A percentile compares a stretch with the other conserved stretches of the same genome.
Evolutionary conservation across 2,329 filamentous ascomycete species (phyloP).

Genomic region (Lecanicillium sp.): DNA sequence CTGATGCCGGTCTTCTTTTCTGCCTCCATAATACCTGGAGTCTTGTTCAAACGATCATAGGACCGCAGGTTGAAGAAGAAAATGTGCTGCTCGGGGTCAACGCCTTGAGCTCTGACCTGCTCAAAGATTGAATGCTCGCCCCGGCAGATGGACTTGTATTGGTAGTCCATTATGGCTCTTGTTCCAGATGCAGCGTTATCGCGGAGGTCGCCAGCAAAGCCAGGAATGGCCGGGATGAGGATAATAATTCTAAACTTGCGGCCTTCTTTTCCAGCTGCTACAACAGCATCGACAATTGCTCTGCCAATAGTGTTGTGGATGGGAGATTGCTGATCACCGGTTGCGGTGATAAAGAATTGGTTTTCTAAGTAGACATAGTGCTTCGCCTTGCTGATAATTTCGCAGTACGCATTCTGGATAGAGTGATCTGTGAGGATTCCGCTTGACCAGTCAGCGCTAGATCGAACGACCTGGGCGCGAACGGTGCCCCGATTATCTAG

Average conservation of each 20-base stretch:
- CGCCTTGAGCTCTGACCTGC: conserved; percentile 61
- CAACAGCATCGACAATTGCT: conserved; percentile 84
- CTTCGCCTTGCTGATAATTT: conserved; percentile 77
- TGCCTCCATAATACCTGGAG: conserved; percentile 60
- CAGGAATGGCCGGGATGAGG: conserved; percentile 83
- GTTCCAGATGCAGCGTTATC: conserved; percentile 79
- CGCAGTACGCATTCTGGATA: conserved; percentile 79
- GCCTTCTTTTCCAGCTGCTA: conserved; percentile 70
- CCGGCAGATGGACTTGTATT: conserved; percentile 91
- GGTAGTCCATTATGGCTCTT: conserved; percentile 95
- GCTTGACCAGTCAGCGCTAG: conserved; percentile 87
- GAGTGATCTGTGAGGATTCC: conserved; percentile 78
- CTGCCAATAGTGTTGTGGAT: conserved; percentile 82
- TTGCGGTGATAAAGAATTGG: conserved; percentile 96
- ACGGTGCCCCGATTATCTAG: conserved; percentile 62
- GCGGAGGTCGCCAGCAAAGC: conserved; percentile 85
- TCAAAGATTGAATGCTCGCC: conserved; percentile 87
- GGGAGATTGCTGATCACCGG: conserved; percentile 76
- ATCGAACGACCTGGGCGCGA: conserved; percentile 78
- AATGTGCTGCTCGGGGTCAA: conserved; percentile 72
- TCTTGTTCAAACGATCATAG: conserved; percentile 87
- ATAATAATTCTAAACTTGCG: conserved; percentile 89
- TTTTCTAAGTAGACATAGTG: conserved; percentile 98
- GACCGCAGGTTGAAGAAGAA: conserved; percentile 92
- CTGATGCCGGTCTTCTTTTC: conserved; percentile 75